These are phyloP conservation scores for Fennellomyces sp. DNA, from an alignment of 371 early-diverging fungal genomes.

Conservation along the genomic window DNA sequence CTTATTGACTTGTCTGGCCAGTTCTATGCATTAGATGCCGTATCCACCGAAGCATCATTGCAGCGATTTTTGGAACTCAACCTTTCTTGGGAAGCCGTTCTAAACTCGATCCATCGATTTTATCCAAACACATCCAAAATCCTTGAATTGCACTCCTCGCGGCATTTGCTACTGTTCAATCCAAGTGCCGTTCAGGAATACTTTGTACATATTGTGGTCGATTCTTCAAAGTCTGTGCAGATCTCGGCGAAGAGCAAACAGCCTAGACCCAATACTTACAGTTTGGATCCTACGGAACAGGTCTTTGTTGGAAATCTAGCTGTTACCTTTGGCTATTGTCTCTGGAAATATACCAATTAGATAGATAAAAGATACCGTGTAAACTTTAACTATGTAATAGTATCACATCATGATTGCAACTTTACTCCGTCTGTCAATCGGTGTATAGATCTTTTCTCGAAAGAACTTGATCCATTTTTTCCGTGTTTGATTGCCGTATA, in stretches of 20 bases:
- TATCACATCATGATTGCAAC: no score
- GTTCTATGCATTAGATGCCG: slow-evolving; percentile 12
- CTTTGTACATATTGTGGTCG: slow-evolving; percentile 30
- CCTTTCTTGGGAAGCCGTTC: slow-evolving; percentile 33
- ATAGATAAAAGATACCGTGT: no score
- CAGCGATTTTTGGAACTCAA: slow-evolving; percentile 25
- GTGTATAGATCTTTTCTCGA: no score
- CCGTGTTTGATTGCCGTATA: no score
- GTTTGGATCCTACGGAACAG: slow-evolving; percentile 23
- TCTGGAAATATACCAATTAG: slow-evolving; percentile 35
- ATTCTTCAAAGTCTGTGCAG: neutral
- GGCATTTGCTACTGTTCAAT: slow-evolving; percentile 37
- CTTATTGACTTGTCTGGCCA: slow-evolving; percentile 9
- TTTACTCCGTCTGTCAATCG: no score
- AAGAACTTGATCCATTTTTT: no score
- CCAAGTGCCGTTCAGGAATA: slow-evolving; percentile 26
- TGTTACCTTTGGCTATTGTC: slow-evolving; percentile 29
- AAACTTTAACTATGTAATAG: no score
- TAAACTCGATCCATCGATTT: slow-evolving; percentile 34
- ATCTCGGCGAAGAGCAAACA: slow-evolving; percentile 16
- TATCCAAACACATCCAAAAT: slow-evolving; percentile 36
- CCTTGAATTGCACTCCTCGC: slow-evolving; percentile 13
- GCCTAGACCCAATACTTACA: neutral
- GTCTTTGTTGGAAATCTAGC: slow-evolving; percentile 22
- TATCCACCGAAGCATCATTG: slow-evolving; percentile 20